Conservation (phyloP, 306 rosid species). For the Corylus avellana region DNA sequence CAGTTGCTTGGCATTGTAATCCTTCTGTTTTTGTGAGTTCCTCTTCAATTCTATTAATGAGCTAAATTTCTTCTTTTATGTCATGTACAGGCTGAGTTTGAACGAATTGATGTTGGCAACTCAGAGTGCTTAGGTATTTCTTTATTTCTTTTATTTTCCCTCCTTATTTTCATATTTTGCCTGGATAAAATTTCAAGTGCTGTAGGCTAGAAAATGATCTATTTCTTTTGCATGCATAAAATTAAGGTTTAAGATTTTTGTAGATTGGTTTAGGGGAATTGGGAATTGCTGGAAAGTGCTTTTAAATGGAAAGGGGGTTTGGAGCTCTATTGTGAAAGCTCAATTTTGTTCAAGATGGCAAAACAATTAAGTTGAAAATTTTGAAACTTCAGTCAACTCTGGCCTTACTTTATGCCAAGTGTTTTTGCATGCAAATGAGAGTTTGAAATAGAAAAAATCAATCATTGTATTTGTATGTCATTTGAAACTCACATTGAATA, state of each 20-base stretch:
- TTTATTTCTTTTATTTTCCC: background rate
- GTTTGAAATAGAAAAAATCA: background rate
- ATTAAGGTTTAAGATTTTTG: background rate
- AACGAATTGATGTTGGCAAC: slow-evolving; percentile 3
- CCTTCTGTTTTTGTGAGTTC: background rate
- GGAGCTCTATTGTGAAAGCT: background rate
- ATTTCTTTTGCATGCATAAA: background rate
- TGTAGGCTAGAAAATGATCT: background rate
- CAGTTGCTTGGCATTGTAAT: background rate
- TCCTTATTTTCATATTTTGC: background rate
- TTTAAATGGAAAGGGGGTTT: background rate
- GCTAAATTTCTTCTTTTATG: background rate
- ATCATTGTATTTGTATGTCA: background rate
- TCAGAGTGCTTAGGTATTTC: slow-evolving; percentile 14
- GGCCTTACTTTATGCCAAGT: background rate
- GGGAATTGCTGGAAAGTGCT: background rate
- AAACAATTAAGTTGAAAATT: too few relatives aligned
- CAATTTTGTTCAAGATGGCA: background rate
- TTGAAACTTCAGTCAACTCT: too few relatives aligned
- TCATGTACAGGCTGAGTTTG: slow-evolving; percentile 14
- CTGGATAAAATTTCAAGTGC: background rate
- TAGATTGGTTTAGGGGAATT: background rate
- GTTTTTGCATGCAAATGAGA: background rate
- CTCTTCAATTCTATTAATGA: background rate
- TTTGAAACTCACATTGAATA: background rate